Percentiles rank a stretch among this genome's conserved stretches.
phyloP scores from a whole-genome alignment of 75 land plant species.

The Picea glauca region DNA sequence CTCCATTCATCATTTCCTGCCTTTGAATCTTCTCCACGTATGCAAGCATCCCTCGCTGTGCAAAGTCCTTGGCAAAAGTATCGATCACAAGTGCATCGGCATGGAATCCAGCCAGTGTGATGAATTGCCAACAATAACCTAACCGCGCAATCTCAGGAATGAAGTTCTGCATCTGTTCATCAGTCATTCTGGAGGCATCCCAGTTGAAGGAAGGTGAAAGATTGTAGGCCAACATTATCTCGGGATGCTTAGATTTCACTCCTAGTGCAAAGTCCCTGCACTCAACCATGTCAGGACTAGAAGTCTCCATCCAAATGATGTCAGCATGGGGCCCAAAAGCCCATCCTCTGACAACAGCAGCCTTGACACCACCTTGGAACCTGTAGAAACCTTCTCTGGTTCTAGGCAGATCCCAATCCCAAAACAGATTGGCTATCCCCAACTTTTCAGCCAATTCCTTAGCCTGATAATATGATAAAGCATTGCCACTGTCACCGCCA shows the following conservation, averaged over 20 bases:
- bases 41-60: conserved; percentile 82
- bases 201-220: conserved; percentile 90
- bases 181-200: conserved; percentile 90
- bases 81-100: conserved; percentile 73
- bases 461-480: conserved; percentile 51
- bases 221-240: conserved; percentile 78
- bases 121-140: conserved; percentile 93
- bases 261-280: conserved; percentile 70
- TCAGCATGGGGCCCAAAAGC: conserved; percentile 75
- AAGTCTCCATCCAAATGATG: conserved; percentile 86
- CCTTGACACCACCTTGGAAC: conserved; percentile 58
- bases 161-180: conserved; percentile 71
- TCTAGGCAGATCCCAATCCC: conserved; percentile 86
- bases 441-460: conserved; percentile 64
- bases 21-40: conserved; percentile 91
- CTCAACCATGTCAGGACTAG: conserved; percentile 64
- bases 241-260: conserved; percentile 56
- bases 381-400: conserved; percentile 76
- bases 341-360: conserved; percentile 59
- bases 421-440: conserved; percentile 63
- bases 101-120: conserved; percentile 89
- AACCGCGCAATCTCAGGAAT: conserved; percentile 76
- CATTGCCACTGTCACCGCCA: conserved; percentile 25
- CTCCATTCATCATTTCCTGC: conserved; percentile 76
- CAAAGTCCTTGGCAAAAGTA: conserved; percentile 79